Conservation (phyloP, 306 rosid genomes). For the Pyrus pyrifolia region DNA sequence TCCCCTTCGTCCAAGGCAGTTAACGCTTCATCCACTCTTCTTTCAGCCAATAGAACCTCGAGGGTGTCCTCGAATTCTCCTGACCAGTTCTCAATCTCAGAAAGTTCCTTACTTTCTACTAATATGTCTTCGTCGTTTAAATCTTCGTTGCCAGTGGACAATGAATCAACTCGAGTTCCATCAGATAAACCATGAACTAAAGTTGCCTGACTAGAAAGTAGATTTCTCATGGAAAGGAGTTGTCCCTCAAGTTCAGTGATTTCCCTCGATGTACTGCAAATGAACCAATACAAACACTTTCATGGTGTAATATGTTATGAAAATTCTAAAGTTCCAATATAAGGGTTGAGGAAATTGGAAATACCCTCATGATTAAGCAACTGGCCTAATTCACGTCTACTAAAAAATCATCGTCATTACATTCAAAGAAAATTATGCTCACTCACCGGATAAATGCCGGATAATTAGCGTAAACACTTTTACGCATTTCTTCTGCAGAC, state of each 20-base stretch:
- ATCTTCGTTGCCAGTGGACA: conserved; percentile 38
- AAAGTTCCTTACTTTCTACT: conserved; percentile 36
- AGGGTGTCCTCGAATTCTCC: conserved; percentile 59
- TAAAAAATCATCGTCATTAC: neutral
- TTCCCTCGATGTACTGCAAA: conserved; percentile 74
- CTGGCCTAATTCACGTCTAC: neutral
- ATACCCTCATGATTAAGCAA: no score
- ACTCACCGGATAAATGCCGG: conserved; percentile 87
- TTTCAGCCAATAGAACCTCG: conserved; percentile 78
- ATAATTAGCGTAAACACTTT: conserved; percentile 82
- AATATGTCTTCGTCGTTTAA: conserved; percentile 31
- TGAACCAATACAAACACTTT: neutral
- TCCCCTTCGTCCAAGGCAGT: conserved; percentile 64
- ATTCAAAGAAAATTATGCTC: conserved; percentile 2
- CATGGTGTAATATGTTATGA: neutral
- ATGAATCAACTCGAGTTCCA: conserved; percentile 44
- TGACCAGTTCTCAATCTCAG: conserved; percentile 55
- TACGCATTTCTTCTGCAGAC: conserved; percentile 99
- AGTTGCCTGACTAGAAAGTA: conserved; percentile 69
- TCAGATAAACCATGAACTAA: conserved; percentile 76
- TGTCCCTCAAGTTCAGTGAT: conserved; percentile 91
- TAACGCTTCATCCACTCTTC: conserved; percentile 75
- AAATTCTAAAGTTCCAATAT: no score
- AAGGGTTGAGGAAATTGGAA: no score
- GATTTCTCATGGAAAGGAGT: conserved; percentile 81